phyloP scores from a whole-genome alignment of 345 rosid species.

The Brassica cretica region DNA sequence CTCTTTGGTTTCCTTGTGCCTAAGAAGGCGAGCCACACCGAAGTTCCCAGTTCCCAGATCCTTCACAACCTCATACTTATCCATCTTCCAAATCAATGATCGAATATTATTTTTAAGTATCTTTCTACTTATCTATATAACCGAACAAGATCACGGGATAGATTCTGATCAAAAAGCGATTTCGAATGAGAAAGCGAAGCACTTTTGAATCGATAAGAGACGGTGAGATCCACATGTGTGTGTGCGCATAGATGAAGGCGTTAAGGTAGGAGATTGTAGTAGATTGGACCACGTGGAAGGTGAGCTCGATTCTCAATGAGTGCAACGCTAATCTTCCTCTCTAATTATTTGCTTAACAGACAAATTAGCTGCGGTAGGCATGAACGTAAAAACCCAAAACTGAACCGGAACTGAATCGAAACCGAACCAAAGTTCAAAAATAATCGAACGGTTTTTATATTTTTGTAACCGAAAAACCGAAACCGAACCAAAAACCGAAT shows the following conservation, averaged over 20 bases:
- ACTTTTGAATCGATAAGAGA: background rate
- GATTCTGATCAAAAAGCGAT: background rate
- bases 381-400: no score
- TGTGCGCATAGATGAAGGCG: conserved; percentile 21
- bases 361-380: background rate
- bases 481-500: no score
- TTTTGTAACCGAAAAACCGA: no score
- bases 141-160: conserved; percentile 18
- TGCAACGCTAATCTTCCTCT: conserved; percentile 15
- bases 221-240: conserved; percentile 35
- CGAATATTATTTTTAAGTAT: background rate
- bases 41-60: conserved; percentile 90
- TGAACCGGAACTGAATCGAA: no score
- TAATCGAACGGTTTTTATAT: no score
- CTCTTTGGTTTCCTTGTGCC: conserved; percentile 74
- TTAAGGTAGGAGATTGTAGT: background rate
- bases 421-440: no score
- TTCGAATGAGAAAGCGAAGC: background rate
- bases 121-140: conserved; percentile 3
- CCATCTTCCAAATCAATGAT: conserved; percentile 44
- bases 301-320: conserved; percentile 16
- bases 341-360: background rate
- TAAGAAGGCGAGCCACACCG: conserved; percentile 81
- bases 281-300: conserved; percentile 36
- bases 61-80: conserved; percentile 74